Base-by-base conservation (phyloP, 345 rosid species). In the Cardamine resedifolia region DNA sequence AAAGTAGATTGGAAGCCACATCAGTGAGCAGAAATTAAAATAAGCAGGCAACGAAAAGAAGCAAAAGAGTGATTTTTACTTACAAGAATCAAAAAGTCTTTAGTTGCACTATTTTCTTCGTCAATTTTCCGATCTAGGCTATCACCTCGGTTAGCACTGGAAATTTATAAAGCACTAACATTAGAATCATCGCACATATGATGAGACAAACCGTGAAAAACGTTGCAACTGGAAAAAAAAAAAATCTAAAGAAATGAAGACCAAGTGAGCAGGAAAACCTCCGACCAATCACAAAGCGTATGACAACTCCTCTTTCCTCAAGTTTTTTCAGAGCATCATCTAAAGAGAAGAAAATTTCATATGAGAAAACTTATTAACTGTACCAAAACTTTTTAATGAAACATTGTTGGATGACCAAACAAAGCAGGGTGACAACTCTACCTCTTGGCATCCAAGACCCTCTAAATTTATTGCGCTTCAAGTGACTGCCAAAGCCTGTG, bases 401-500 rank as follows among this genome's bases (percentile, higher is more conserved):
- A 3, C 48, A 12, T 59, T 59, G 33, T 12, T 48, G 27, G 16
- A 65, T 23, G 45, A 64, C 2, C n/a, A 50, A 63, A 6, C 65
- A 52, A 14, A 68, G 38, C 70, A 47, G 31, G 49, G 48, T 43
- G 59, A 51, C 24, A 10, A 15, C n/a, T 62, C 43, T 31, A 88
- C 99, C 94, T 82, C 68, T 88, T 56, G 99, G 99, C 98, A 95
- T 95, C 99, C 99, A 95, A 30, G 98, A 86, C n/a, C 97, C 98
- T 85, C 99, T 80, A 77, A 85, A 95, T 24, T 71, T 58, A 75
- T 87, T 92, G 61, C 99, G 84, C 70, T 82, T 90, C 81, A 90
- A 75, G 49, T 77, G 92, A 72, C 99, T 85, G 7, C 99, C 99
- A 71, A 95, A 95, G 11, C 99, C 97, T 44, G 99, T 90, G 70